A percentile compares a stretch with the other conserved stretches of the same genome.
phyloP scores from a whole-genome alignment of 148 eudicot species.

The Persicaria maculosa region DNA sequence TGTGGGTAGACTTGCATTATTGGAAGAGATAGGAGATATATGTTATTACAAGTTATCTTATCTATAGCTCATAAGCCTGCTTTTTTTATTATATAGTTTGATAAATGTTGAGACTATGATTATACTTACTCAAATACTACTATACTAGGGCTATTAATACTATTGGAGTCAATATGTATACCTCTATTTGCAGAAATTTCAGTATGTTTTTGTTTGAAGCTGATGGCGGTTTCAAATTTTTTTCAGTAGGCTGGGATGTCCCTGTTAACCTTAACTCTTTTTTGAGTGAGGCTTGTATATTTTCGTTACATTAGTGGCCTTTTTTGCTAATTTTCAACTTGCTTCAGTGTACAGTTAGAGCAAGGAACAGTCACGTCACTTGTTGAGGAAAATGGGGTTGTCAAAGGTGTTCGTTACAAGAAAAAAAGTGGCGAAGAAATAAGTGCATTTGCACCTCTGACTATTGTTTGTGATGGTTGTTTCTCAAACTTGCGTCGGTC shows the following conservation, averaged over 20 bases:
- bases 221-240: background rate
- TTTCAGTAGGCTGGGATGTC: background rate
- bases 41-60: no score
- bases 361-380: constrained; percentile 83
- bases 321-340: constrained; percentile 5
- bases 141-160: background rate
- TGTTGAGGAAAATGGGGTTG: constrained; percentile 64
- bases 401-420: constrained; percentile 77
- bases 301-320: background rate
- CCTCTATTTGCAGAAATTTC: background rate
- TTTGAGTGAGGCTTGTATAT: background rate
- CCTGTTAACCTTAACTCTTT: background rate
- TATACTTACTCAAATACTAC: no score
- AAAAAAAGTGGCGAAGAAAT: constrained; percentile 56
- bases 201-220: background rate
- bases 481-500: constrained; percentile 77
- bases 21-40: background rate
- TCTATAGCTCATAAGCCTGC: background rate
- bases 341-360: constrained; percentile 60
- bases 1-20: background rate
- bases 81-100: background rate
- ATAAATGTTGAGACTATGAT: background rate
- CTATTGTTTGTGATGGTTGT: constrained; percentile 89
- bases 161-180: background rate
- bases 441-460: constrained; percentile 65